These are phyloP conservation scores for Amphichorda felina DNA, from an alignment of 2,329 filamentous ascomycete species.

Conservation along the genomic window DNA sequence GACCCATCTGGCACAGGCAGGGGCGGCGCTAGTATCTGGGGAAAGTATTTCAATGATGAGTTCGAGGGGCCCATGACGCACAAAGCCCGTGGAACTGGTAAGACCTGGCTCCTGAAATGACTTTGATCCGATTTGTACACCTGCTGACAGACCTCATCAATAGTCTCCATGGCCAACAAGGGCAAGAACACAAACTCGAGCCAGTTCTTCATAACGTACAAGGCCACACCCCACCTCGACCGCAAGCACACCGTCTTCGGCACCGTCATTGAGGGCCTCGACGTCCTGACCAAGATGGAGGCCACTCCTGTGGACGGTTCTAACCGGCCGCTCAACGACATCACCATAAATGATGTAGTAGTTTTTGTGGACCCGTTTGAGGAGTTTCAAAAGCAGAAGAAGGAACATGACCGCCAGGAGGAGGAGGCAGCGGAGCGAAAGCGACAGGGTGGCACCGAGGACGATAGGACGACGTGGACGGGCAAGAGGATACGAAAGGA, in stretches of 20 bases:
- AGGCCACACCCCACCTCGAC: constrained; percentile 73
- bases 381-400: constrained; percentile 72
- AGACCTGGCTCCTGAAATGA: too few relatives aligned
- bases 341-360: constrained; percentile 70
- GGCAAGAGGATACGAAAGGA: constrained; percentile 74
- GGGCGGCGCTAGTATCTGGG: constrained; percentile 87
- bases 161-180: constrained; percentile 87
- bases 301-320: constrained; percentile 61
- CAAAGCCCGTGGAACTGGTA: constrained; percentile 56
- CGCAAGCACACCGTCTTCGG: constrained; percentile 97
- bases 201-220: constrained; percentile 92
- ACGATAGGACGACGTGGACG: constrained; percentile 90
- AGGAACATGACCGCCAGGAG: constrained; percentile 46
- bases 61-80: constrained; percentile 85
- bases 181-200: constrained; percentile 95
- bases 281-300: constrained; percentile 67
- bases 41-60: constrained; percentile 88
- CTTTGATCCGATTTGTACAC: constrained; percentile 4
- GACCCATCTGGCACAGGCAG: constrained; percentile 87
- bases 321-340: constrained; percentile 65
- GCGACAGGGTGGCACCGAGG: constrained; percentile 61
- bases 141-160: not conserved
- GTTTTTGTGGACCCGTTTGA: constrained; percentile 93
- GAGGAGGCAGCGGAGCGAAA: constrained; percentile 49
- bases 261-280: constrained; percentile 64